These are phyloP conservation scores for Purpureocillium lavendulum DNA, from an alignment of 2,329 filamentous ascomycete species.

Conservation along the genomic window DNA sequence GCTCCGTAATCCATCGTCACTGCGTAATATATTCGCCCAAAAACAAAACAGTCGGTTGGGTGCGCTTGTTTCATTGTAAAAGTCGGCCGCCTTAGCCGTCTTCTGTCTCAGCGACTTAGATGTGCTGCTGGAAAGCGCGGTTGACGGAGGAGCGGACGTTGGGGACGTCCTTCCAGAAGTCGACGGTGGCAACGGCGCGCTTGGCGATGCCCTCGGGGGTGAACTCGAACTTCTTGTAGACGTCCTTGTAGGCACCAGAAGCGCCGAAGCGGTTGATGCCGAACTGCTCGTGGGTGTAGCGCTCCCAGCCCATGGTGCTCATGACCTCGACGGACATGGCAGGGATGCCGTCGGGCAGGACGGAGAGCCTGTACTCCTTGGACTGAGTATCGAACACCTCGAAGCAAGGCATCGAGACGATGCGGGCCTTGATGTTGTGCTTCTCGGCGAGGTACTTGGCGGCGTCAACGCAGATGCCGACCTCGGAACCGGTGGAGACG, in stretches of 20 bases:
- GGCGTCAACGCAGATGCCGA: conserved; percentile 86
- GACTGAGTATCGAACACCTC: conserved; percentile 91
- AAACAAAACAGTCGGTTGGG: conserved; percentile 2
- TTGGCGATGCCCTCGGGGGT: conserved; percentile 94
- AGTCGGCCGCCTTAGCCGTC: neutral
- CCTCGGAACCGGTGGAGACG: conserved; percentile 92
- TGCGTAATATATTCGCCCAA: conserved; percentile 13
- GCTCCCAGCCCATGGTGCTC: conserved; percentile 97
- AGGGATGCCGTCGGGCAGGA: conserved; percentile 90
- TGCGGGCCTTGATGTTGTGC: conserved; percentile 77
- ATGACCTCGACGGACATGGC: conserved; percentile 92
- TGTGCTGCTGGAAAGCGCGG: conserved; percentile 94
- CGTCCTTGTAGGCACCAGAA: conserved; percentile 92
- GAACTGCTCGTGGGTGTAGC: conserved; percentile 99
- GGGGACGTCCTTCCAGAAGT: conserved; percentile 93
- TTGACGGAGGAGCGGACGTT: conserved; percentile 93
- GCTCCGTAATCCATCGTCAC: conserved; percentile 17
- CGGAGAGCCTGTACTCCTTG: conserved; percentile 91
- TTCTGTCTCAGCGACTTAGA: conserved; percentile 45
- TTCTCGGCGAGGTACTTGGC: conserved; percentile 87
- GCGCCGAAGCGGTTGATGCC: conserved; percentile 98
- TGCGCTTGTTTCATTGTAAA: neutral
- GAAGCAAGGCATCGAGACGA: conserved; percentile 93
- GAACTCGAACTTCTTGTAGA: conserved; percentile 99
- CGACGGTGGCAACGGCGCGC: conserved; percentile 82